A percentile compares a stretch with the other conserved stretches of the same genome.
Conservation (phyloP, 148 eudicot species). For the Rhododendron ferrugineum region DNA sequence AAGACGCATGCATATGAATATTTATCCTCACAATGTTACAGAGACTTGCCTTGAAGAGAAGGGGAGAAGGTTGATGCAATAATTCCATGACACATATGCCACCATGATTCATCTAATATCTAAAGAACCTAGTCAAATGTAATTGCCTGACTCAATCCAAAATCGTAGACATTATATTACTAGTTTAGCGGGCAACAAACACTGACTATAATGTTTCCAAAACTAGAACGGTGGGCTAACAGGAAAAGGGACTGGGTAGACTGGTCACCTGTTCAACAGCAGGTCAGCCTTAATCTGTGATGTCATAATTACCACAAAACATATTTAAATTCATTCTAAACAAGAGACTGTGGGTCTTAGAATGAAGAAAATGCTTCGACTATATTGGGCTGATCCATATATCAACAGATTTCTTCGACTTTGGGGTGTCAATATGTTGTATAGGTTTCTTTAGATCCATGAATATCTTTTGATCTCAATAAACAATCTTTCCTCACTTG, state of each 20-base stretch:
- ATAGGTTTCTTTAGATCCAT: background rate
- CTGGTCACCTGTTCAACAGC: background rate
- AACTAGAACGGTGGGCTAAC: background rate
- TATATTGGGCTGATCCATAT: too few species aligned
- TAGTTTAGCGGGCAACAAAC: background rate
- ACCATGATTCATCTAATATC: conserved; percentile 1
- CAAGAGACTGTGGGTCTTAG: too few species aligned
- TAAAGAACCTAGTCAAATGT: background rate
- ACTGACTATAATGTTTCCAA: background rate
- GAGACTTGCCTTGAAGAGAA: background rate
- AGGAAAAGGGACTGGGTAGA: background rate
- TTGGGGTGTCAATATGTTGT: background rate
- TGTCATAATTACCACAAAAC: background rate
- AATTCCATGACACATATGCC: background rate
- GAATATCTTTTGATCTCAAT: background rate
- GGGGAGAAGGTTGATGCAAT: background rate
- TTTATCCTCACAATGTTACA: background rate
- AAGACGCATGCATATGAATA: background rate
- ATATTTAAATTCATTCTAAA: too few species aligned
- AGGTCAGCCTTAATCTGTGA: background rate
- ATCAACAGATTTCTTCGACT: too few species aligned
- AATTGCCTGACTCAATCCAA: background rate
- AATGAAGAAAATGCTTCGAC: too few species aligned
- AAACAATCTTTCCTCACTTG: background rate
- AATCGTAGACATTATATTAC: background rate